Conservation (phyloP, 139 green algal genomes). For the Auxenochlorella pyrenoidosa region DNA sequence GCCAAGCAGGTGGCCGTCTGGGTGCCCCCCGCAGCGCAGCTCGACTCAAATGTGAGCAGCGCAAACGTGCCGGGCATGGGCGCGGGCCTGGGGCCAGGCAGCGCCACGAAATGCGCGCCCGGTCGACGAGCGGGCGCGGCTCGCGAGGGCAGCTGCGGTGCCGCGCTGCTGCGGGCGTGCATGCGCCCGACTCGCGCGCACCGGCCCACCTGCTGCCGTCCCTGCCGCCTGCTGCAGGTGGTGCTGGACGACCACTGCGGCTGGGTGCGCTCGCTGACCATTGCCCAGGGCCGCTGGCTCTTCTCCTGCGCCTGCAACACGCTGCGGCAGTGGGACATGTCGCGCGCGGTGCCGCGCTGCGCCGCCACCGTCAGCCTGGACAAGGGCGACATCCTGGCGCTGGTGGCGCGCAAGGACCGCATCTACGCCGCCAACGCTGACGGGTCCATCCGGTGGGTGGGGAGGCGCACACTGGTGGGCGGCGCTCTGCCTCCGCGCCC, state of each 20-base stretch:
- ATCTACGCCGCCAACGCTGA: conserved; percentile 73
- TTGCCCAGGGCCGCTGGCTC: conserved; percentile 57
- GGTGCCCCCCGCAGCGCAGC: conserved; percentile 47
- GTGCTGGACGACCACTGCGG: conserved; percentile 71
- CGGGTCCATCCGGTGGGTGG: conserved; percentile 56
- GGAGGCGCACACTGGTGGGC: no score
- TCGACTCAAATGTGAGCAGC: conserved; percentile 44
- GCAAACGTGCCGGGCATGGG: no score
- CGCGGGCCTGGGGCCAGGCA: no score
- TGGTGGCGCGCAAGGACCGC: conserved; percentile 49
- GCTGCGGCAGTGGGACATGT: conserved; percentile 74
- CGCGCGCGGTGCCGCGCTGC: conserved; percentile 69
- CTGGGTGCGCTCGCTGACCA: conserved; percentile 75
- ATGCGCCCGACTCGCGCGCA: not conserved
- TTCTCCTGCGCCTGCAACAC: conserved; percentile 79
- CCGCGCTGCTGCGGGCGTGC: not conserved
- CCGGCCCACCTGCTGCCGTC: not conserved
- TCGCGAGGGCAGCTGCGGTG: no score
- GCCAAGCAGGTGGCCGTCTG: conserved; percentile 65
- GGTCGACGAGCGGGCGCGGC: no score
- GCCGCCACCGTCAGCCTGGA: conserved; percentile 55
- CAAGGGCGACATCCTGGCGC: conserved; percentile 77
- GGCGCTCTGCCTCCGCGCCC: no score
- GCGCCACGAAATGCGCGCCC: no score
- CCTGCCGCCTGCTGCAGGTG: conserved; percentile 29